Base-by-base conservation (phyloP, 2,329 filamentous ascomycete species). In the Mycosphaerella sp. region DNA sequence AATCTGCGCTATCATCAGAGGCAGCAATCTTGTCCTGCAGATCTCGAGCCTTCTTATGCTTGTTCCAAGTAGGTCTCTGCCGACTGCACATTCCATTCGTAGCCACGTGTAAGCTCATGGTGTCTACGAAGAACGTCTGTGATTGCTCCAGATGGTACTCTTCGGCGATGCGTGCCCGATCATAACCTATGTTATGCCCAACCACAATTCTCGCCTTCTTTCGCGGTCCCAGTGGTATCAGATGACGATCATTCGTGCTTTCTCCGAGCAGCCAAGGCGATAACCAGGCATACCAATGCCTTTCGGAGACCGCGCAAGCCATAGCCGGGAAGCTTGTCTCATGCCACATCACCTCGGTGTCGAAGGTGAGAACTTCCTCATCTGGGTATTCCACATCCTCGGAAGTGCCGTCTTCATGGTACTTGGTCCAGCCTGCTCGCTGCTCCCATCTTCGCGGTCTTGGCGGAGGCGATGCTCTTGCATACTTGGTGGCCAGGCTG, bases 11-110 rank as follows among this genome's bases (percentile, higher is more conserved):
- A 12, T 86, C 80, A 2, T 84, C 85, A 51, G 89, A 80, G 46
- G 78, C 84, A 4, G 87, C 81, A 45, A 92, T 83, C 65, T 85
- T 87, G 58, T 96, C 91, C 47, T 89, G 79, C 44, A 92, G 66
- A 66, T 97, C 92, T 54, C 86, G 80, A 60, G 86, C 89, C 74
- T 98, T 98, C 68, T 89, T 87, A 70, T 95, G 89, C 70, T 89
- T 95, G 85, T 96, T 90, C 93, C 93, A 98, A 0, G 89, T 95
- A 7, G 95, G 93, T 47, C 93, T 82, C 70, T 98, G 93, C 61
- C 87, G 85, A 21, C 93, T 97, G 72, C 93, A 98, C 93, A 98
- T 98, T 58, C 93, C 93, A 68, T 98, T 98, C 23, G 95, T 92
- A 2, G 95, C 95, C 6, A 95, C 92, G 69, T 98, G 93, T 17